Evolutionary conservation across 73 alveolate genomes (phyloP).

Genomic region (Tetrahymena thermophila): DNA sequence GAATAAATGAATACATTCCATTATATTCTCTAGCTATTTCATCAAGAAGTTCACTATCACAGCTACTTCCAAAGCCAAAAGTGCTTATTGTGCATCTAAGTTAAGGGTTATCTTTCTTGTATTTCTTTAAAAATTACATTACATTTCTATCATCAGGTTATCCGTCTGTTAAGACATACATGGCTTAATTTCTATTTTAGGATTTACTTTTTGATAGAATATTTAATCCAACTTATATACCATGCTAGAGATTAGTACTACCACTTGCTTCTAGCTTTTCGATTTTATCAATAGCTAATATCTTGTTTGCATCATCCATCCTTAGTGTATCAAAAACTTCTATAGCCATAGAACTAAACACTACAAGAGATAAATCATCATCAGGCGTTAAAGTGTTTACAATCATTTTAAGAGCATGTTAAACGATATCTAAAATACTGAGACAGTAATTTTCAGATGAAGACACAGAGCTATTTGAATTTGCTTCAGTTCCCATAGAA

Average conservation of each 20-base stretch:
- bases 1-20: constrained; percentile 5
- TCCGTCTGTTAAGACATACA: not conserved
- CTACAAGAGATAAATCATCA: not conserved
- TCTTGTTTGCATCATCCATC: not conserved
- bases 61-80: not conserved
- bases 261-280: not conserved
- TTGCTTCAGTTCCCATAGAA: not conserved
- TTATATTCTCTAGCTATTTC: not conserved
- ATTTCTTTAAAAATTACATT: not conserved
- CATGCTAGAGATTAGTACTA: not conserved
- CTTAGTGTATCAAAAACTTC: not conserved
- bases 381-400: not conserved
- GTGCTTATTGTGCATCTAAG: not conserved
- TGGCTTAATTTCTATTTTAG: not conserved
- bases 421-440: not conserved
- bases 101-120: not conserved
- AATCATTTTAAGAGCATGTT: constrained; percentile 1
- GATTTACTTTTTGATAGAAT: not conserved
- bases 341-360: not conserved
- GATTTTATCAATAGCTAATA: not conserved
- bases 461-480: not conserved
- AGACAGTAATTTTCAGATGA: not conserved
- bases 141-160: not conserved
- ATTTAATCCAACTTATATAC: not conserved
- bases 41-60: not conserved